These are phyloP conservation scores for Talaromyces sp. DNA, from an alignment of 2,329 filamentous ascomycete genomes.

Conservation along the genomic window DNA sequence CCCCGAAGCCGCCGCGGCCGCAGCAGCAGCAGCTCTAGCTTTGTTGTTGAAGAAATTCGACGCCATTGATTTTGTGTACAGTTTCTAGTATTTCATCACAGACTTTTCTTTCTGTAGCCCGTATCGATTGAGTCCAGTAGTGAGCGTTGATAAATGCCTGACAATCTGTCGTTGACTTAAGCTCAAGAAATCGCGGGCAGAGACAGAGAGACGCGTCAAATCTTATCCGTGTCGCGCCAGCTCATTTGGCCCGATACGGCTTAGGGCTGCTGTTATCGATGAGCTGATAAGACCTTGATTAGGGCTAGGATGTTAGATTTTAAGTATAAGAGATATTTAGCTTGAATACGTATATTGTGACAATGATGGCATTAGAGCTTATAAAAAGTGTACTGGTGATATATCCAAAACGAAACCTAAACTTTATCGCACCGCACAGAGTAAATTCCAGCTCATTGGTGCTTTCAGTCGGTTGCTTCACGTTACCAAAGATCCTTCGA, in stretches of 20 bases:
- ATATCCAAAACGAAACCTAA: no score
- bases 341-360: no score
- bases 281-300: neutral
- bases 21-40: conserved; percentile 64
- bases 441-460: no score
- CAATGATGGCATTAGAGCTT: no score
- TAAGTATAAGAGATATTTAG: no score
- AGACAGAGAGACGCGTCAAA: conserved; percentile 15
- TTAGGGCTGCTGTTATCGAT: neutral
- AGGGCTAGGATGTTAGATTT: neutral
- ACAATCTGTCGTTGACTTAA: conserved; percentile 10
- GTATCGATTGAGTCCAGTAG: neutral
- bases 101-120: neutral
- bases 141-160: neutral
- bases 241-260: conserved; percentile 13
- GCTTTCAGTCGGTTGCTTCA: no score
- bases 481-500: no score
- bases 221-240: conserved; percentile 10
- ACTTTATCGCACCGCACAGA: no score
- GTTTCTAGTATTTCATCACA: neutral
- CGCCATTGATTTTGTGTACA: conserved; percentile 47
- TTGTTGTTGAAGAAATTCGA: conserved; percentile 95
- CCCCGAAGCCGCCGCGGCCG: conserved; percentile 68
- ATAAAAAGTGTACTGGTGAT: no score
- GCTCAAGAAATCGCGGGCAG: neutral